Percentiles rank a stretch among this genome's conserved stretches.
Conservation (phyloP, 1,284 basidiomycete species). For the Quambalaria eucalypti region DNA sequence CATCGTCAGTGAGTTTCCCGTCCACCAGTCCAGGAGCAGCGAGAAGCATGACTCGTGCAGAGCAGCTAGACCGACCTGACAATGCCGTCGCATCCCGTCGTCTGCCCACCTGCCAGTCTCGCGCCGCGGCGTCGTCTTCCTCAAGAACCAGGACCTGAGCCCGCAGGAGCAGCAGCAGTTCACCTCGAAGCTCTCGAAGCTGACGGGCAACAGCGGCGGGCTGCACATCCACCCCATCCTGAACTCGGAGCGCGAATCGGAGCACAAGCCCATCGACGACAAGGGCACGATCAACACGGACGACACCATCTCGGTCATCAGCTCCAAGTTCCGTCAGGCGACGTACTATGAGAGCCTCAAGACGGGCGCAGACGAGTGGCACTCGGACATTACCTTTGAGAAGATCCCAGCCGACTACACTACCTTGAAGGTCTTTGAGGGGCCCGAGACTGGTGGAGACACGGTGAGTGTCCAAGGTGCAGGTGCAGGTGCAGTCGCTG, state of each 20-base stretch:
- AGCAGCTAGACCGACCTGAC: not conserved
- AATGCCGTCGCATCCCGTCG: not conserved
- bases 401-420: slow-evolving; percentile 59
- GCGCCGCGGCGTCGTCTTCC: slow-evolving; percentile 65
- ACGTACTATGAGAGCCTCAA: not conserved
- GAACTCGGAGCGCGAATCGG: slow-evolving; percentile 49
- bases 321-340: slow-evolving; percentile 45
- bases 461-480: too few species aligned
- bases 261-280: slow-evolving; percentile 9
- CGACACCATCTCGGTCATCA: slow-evolving; percentile 13
- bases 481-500: too few species aligned
- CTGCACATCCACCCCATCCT: slow-evolving; percentile 63
- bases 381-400: slow-evolving; percentile 62
- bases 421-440: slow-evolving; percentile 30
- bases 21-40: not conserved
- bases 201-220: slow-evolving; percentile 53
- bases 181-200: slow-evolving; percentile 53
- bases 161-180: slow-evolving; percentile 52
- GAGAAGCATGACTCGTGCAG: not conserved
- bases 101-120: slow-evolving; percentile 48
- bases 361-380: slow-evolving; percentile 6
- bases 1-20: slow-evolving; percentile 48
- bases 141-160: slow-evolving; percentile 55
- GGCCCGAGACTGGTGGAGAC: slow-evolving; percentile 16
- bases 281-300: slow-evolving; percentile 20